phyloP scores from a whole-genome alignment of 345 rosid species.

The Camelina laxa region DNA sequence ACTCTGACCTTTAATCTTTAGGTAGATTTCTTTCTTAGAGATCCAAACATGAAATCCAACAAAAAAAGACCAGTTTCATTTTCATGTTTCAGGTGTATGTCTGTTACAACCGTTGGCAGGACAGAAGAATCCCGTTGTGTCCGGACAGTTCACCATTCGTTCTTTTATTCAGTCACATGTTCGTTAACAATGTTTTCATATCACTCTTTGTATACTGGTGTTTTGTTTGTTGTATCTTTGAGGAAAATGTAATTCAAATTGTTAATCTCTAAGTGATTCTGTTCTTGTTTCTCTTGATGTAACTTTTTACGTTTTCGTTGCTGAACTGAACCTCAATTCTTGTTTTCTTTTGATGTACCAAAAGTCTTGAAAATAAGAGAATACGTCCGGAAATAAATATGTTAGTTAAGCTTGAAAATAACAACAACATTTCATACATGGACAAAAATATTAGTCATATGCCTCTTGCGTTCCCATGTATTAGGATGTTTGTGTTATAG shows the following conservation, averaged over 20 bases:
- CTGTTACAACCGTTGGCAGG: neutral
- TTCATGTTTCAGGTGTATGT: conserved; percentile 9
- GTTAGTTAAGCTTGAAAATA: no score
- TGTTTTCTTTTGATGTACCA: no score
- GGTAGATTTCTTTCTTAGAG: conserved; percentile 25
- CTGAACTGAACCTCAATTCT: no score
- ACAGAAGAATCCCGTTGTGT: neutral
- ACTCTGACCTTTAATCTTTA: conserved; percentile 19
- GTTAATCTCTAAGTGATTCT: conserved; percentile 9
- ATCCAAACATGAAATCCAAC: conserved; percentile 2
- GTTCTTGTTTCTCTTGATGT: conserved; percentile 24
- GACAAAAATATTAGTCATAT: no score
- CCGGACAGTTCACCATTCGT: neutral
- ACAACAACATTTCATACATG: no score
- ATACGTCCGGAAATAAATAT: no score
- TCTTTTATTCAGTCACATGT: neutral
- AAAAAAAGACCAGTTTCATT: neutral
- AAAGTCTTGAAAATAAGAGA: no score
- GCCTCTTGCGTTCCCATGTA: no score
- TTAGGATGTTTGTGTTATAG: no score
- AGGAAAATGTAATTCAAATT: conserved; percentile 13
- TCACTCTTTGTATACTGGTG: neutral
- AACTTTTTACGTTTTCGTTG: neutral
- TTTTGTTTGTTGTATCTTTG: conserved; percentile 13
- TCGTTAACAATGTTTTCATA: neutral